A percentile compares a stretch with the other conserved stretches of the same genome.
These are phyloP conservation scores for Trichoderma atroviride DNA, from an alignment of 2,329 filamentous ascomycete genomes.

Conservation along the genomic window DNA sequence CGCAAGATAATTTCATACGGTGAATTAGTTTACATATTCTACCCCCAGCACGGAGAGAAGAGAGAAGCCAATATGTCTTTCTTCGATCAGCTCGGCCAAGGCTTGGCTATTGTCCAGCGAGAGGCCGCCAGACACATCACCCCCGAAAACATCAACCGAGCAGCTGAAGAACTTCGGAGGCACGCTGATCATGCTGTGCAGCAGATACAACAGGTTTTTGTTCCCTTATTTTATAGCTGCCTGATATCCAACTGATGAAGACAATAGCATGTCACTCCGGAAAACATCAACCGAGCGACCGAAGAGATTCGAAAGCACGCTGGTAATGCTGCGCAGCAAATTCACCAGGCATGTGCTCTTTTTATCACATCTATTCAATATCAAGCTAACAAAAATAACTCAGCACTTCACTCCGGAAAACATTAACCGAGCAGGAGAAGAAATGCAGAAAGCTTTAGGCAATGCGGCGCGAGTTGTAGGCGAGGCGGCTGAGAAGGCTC, in stretches of 20 bases:
- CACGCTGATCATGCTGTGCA: background rate
- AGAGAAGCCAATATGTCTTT: background rate
- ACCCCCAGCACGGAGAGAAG: background rate
- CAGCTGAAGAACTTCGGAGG: background rate
- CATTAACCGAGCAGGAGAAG: background rate
- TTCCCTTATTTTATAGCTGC: background rate
- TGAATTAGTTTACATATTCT: background rate
- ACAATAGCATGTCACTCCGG: background rate
- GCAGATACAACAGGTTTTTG: slow-evolving; percentile 2
- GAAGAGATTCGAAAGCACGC: background rate
- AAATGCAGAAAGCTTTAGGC: background rate
- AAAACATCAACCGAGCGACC: slow-evolving; percentile 10
- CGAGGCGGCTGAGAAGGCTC: background rate
- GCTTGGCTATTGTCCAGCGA: background rate
- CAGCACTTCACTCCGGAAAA: slow-evolving; percentile 5
- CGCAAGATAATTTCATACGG: background rate
- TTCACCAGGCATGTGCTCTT: background rate
- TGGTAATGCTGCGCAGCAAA: background rate
- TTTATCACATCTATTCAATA: background rate
- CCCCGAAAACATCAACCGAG: slow-evolving; percentile 13
- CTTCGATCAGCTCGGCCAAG: background rate
- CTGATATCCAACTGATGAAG: background rate
- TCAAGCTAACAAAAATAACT: background rate
- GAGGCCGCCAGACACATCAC: slow-evolving; percentile 17
- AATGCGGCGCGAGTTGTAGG: background rate